Evolutionary conservation across 1,284 basidiomycete species (phyloP).

Genomic region (Microbotryum lychnidis-dioicae): DNA sequence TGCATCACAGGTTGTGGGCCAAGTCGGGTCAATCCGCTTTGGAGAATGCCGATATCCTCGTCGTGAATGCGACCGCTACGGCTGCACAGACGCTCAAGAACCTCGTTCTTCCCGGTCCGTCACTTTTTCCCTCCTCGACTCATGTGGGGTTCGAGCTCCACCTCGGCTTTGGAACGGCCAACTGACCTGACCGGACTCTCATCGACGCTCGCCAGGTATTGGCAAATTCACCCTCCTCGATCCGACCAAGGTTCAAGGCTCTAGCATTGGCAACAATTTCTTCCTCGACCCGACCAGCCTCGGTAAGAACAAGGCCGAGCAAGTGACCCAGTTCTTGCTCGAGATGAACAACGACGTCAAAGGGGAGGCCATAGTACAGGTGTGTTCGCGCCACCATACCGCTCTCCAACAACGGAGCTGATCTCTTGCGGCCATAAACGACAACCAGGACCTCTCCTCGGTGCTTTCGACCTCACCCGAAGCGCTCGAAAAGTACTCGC

Average conservation of each 20-base stretch:
- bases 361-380: conserved; percentile 57
- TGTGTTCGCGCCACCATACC: conserved; percentile 20
- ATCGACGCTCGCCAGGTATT: conserved; percentile 48
- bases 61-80: conserved; percentile 70
- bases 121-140: background rate
- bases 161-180: background rate
- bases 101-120: conserved; percentile 72
- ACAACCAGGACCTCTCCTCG: conserved; percentile 10
- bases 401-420: background rate
- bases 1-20: conserved; percentile 65
- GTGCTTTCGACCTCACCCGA: conserved; percentile 34
- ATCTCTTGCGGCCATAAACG: background rate
- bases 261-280: conserved; percentile 92
- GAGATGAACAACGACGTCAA: conserved; percentile 86
- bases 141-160: background rate
- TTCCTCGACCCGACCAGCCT: conserved; percentile 73
- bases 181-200: too few relatives aligned
- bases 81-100: conserved; percentile 86
- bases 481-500: conserved; percentile 55
- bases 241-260: conserved; percentile 51
- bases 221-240: conserved; percentile 86
- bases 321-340: conserved; percentile 64
- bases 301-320: conserved; percentile 67
- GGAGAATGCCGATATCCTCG: conserved; percentile 71
- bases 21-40: conserved; percentile 86